Conservation (phyloP, 2,329 filamentous ascomycete genomes). For the Botrytis byssoidea region DNA sequence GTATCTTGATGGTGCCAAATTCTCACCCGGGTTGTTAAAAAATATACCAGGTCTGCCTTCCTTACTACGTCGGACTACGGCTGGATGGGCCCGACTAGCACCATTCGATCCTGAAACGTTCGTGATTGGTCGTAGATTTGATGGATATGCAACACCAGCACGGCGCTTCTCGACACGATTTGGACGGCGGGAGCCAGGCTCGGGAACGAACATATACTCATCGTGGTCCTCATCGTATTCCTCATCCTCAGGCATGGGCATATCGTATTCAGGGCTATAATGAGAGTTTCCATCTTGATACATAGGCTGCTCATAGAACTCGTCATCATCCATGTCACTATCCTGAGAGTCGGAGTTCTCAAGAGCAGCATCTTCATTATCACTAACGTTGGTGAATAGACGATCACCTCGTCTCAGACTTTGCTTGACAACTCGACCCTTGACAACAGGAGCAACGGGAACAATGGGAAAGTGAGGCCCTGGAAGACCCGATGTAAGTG, state of each 20-base stretch:
- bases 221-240: neutral
- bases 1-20: constrained; percentile 27
- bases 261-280: neutral
- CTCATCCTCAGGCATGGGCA: neutral
- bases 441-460: neutral
- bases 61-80: neutral
- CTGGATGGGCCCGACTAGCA: neutral
- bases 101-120: neutral
- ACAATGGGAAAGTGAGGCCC: neutral
- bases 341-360: neutral
- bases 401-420: neutral
- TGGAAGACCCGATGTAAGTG: neutral
- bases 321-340: neutral
- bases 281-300: neutral
- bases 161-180: constrained; percentile 12
- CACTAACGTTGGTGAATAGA: neutral
- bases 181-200: neutral
- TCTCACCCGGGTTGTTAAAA: constrained; percentile 18
- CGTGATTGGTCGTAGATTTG: neutral
- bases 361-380: neutral
- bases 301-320: neutral
- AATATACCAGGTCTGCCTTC: neutral
- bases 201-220: neutral
- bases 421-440: constrained; percentile 18
- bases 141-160: neutral